Evolutionary conservation across 2,329 filamentous ascomycete genomes (phyloP), one percentile per base, ranked within the genome.

Genomic region (Sclerotinia subarctica): DNA sequence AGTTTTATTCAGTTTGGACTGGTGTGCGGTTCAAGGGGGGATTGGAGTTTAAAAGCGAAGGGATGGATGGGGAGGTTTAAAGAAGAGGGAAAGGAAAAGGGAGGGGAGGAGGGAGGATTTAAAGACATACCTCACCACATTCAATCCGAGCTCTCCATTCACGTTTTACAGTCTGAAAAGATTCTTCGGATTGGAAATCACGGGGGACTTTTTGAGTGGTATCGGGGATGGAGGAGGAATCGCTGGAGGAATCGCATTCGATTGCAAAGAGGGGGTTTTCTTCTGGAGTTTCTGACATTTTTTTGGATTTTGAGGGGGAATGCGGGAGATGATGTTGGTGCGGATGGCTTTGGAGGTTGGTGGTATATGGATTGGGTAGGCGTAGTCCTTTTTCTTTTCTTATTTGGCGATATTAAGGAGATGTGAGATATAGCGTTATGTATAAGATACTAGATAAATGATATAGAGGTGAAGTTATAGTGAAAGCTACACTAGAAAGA

Each of bases 211-310:
- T 69, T 49, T 46, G 32, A 0, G 44, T 52, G 11, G 68, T 29
- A 8, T 68, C 38, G 5, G 29, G 29, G 6, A 24, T 47, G 7
- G 70, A 68, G 15, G 21, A 42, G 6, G 70, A 68, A 65, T 76
- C 74, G 6, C 80, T 78, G 13, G 77, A 79, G 60, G 81, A 80
- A 49, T 78, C 79, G 66, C 83, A 74, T 32, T 79, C 77, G 69
- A 84, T 82, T 71, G 75, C 75, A 67, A 83, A 77, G 64, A 82
- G 79, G 38, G 78, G 79, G 17, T 79, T 73, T 49, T 77, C 73
- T 35, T 56, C 53, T 4, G 53, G 6, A 3, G 53, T 35, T 49
- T 78, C 75, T 63, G 78, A 76, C 66, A 56, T 64, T 42, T 56
- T 13, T 42, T 42, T 15, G 38, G 24, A 19, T 26, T 17, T 35